phyloP scores from a whole-genome alignment of 1,139 yeast species.

The Hyphopichia fennica region DNA sequence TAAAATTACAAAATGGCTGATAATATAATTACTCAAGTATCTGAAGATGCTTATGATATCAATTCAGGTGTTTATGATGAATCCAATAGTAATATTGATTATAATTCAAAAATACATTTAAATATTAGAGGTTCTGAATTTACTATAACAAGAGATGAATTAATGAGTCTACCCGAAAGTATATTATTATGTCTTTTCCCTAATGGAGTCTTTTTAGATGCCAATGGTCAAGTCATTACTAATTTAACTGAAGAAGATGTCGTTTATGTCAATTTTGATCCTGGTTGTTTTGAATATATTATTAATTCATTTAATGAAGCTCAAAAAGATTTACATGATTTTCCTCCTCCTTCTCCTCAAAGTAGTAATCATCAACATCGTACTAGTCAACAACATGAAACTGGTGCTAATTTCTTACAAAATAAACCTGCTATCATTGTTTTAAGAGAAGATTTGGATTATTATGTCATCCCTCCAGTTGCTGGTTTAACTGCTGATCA shows the following conservation, averaged over 20 bases:
- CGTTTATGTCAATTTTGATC: conserved; percentile 82
- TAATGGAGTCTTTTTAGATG: conserved; percentile 82
- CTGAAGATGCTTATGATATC: conserved; percentile 35
- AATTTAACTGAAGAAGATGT: conserved; percentile 75
- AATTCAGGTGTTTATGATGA: conserved; percentile 16
- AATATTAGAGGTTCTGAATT: conserved; percentile 65
- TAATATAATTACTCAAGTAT: conserved; percentile 65
- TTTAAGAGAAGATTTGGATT: conserved; percentile 90
- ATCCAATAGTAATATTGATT: conserved; percentile 42
- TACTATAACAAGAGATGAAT: conserved; percentile 80
- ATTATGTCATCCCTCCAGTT: conserved; percentile 80
- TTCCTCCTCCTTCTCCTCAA: conserved; percentile 28
- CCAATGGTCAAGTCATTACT: conserved; percentile 70
- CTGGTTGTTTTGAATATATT: conserved; percentile 81
- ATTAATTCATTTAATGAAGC: conserved; percentile 61
- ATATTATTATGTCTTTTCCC: conserved; percentile 85
- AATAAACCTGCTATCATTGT: conserved; percentile 91
- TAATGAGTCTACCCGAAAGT: conserved; percentile 89
- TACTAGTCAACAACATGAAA: conserved; percentile 26
- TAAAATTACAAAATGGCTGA: conserved; percentile 25
- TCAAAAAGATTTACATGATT: conserved; percentile 32
- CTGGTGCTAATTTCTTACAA: conserved; percentile 51
- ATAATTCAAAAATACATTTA: conserved; percentile 63
- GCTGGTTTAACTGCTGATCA: conserved; percentile 49
- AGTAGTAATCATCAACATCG: conserved; percentile 13